Evolutionary conservation across 1,284 basidiomycete species (phyloP).

Genomic region (Melampsora larici-populina): DNA sequence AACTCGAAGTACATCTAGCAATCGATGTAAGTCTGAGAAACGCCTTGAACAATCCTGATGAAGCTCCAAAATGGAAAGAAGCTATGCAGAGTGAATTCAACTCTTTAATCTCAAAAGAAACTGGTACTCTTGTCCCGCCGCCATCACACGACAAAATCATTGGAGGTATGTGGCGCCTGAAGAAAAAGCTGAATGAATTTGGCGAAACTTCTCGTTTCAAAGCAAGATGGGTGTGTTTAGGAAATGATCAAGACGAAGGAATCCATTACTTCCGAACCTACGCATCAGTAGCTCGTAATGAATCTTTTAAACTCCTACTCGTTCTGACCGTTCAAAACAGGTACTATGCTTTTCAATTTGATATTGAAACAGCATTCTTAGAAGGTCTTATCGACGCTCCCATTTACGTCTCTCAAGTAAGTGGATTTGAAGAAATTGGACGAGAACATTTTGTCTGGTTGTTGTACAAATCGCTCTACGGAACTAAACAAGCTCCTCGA

Average conservation of each 20-base stretch:
- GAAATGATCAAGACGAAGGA: background rate
- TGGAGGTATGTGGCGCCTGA: background rate
- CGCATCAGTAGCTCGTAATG: background rate
- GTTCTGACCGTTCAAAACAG: background rate
- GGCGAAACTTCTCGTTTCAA: background rate
- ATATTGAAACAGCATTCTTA: background rate
- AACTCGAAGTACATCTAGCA: no score
- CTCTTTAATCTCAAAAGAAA: background rate
- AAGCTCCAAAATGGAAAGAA: no score
- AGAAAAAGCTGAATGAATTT: background rate
- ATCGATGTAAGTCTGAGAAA: no score
- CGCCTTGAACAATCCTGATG: no score
- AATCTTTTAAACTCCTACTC: background rate
- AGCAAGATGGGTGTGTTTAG: background rate
- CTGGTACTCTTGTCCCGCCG: background rate
- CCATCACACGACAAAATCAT: background rate
- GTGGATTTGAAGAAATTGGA: background rate
- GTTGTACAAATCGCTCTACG: background rate
- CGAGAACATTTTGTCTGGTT: background rate
- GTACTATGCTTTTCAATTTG: background rate
- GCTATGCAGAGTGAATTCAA: no score
- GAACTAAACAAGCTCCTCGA: background rate
- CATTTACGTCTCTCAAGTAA: background rate
- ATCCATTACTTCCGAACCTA: background rate
- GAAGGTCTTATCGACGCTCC: background rate